Conservation (phyloP, 2,329 filamentous ascomycete genomes). For the Thelonectria discophora region DNA sequence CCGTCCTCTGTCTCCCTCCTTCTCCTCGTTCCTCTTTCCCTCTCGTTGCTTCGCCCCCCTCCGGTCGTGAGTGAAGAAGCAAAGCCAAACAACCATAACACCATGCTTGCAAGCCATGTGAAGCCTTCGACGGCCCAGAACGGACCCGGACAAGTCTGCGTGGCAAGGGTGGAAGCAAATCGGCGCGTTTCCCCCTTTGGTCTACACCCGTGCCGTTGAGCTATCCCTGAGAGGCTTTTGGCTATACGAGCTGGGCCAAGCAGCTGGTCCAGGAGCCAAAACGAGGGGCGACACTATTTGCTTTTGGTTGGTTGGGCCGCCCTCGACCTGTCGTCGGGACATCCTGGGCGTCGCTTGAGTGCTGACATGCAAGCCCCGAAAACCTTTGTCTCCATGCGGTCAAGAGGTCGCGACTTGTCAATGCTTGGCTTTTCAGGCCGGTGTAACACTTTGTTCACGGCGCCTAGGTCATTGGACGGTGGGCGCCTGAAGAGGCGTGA, state of each 20-base stretch:
- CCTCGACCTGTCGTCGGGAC: neutral
- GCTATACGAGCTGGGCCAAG: slow-evolving; percentile 9
- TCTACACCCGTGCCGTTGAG: slow-evolving; percentile 6
- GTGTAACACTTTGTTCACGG: slow-evolving; percentile 3
- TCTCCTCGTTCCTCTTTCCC: neutral
- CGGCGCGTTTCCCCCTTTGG: neutral
- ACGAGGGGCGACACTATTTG: too few species aligned
- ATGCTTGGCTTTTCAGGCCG: neutral
- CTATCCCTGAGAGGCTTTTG: neutral
- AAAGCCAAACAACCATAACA: neutral
- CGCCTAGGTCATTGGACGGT: neutral
- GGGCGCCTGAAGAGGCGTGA: neutral
- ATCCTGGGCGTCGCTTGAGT: neutral
- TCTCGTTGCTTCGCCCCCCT: neutral
- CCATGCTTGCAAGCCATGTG: neutral
- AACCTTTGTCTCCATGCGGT: neutral
- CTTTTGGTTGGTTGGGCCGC: neutral
- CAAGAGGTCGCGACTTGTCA: slow-evolving; percentile 1
- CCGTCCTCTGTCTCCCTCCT: neutral
- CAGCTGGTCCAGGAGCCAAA: slow-evolving; percentile 15
- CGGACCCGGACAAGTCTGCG: neutral
- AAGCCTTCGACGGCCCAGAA: slow-evolving; percentile 10
- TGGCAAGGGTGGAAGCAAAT: neutral
- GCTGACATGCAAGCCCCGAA: slow-evolving; percentile 1
- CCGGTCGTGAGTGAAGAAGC: neutral